Evolutionary conservation across 2,329 filamentous ascomycete species (phyloP).

Genomic region (Biscogniauxia mediterranea): DNA sequence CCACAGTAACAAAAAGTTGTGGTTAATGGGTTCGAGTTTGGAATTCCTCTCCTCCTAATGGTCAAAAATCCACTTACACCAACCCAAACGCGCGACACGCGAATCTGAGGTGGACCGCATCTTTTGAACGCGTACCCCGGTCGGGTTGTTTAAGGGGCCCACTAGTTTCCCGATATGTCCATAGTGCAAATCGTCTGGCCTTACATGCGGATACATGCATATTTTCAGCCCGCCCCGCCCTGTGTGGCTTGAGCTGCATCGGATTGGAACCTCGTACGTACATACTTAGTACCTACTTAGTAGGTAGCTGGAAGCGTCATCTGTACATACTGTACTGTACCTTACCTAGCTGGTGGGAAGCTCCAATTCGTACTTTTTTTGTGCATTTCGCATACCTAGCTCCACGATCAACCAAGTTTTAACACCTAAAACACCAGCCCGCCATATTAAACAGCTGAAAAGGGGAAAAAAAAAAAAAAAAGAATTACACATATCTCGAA

Average conservation of each 20-base stretch:
- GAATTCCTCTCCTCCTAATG: not conserved
- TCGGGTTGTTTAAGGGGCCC: not conserved
- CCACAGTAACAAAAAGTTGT: not conserved
- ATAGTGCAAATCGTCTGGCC: not conserved
- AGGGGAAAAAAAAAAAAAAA: too few relatives aligned
- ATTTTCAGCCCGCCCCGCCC: not conserved
- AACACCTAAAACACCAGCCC: too few relatives aligned
- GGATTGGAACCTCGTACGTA: not conserved
- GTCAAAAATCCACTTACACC: constrained; percentile 19
- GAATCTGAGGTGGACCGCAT: not conserved
- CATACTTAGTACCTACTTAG: too few relatives aligned
- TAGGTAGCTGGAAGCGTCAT: too few relatives aligned
- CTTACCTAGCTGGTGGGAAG: too few relatives aligned
- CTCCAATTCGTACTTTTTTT: too few relatives aligned
- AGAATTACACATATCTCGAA: not conserved
- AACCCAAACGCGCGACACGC: constrained; percentile 19
- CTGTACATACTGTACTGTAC: too few relatives aligned
- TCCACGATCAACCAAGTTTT: too few relatives aligned
- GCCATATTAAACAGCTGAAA: not conserved
- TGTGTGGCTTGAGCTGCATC: not conserved
- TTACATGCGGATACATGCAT: not conserved
- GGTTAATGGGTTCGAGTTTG: not conserved
- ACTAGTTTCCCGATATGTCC: not conserved
- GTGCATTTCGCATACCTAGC: too few relatives aligned
- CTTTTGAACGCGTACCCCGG: constrained; percentile 28